Evolutionary conservation across 2,329 filamentous ascomycete species (phyloP), one percentile per base, ranked within the genome.

Genomic region (Lasiodiplodia sp.): DNA sequence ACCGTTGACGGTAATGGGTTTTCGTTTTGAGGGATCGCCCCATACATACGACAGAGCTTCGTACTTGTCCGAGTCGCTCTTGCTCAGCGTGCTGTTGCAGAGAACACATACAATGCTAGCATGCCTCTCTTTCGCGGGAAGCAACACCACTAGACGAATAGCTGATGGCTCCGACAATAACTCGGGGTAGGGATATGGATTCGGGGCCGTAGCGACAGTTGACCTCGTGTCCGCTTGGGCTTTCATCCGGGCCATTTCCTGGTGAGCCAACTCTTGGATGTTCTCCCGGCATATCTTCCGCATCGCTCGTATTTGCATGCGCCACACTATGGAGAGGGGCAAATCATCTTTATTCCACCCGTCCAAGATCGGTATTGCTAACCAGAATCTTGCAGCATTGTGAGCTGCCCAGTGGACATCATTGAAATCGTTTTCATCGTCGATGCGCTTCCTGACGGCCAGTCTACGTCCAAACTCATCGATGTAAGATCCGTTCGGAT

Each of bases 11-110:
- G 16, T 34, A 28, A 65, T 65, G n/a, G 44, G 31, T 62, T 23
- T 34, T 66, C 68, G 47, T 34, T 37, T 23, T 28, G 28, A 12
- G 10, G n/a, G 31, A 8, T 23, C 56, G 16, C 71, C 69, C 71
- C 70, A 72, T 52, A 70, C 73, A 70, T 73, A 75, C 1, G 73
- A 74, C 16, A 75, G 55, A 2, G 73, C 73, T 28, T 74, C 72
- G 40, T 73, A 75, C 21, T 16, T 1, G n/a, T 12, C n/a, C 2
- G 23, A 53, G 21, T 6, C 31, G 21, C 8, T 38, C 8, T 8
- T n/a, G n/a, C 18, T 38, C 3, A 58, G 31, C 1, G 55, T 34
- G 31, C n/a, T 40, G 23, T 40, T 58, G 12, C 55, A 58, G 4
- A 58, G 34, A 2, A 10, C 8, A n/a, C 34, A 58, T 11, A 38